Conservation (phyloP, 305 asterid species). For the Petunia hybrid region DNA sequence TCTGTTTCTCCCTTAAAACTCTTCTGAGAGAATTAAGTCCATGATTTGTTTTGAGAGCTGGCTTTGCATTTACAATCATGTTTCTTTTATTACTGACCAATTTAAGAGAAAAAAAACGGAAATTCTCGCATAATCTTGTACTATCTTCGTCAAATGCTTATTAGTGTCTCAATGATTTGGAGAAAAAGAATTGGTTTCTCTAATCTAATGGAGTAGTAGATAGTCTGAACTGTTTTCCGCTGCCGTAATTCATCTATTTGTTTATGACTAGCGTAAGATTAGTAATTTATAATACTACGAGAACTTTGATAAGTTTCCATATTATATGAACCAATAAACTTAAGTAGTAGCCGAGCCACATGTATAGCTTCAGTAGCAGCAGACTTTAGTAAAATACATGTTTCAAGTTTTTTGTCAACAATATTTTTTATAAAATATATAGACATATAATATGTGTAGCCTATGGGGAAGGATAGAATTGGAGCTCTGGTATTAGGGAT, state of each 20-base stretch:
- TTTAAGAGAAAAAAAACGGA: not conserved
- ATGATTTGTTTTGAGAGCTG: not conserved
- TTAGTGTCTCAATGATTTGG: not conserved
- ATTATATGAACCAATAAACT: not conserved
- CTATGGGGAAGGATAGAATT: not conserved
- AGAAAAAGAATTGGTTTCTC: not conserved
- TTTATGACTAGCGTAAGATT: too few species aligned
- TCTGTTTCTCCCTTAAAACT: conserved; percentile 3
- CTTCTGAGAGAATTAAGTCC: not conserved
- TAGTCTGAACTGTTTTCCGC: too few species aligned
- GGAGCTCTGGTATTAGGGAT: not conserved
- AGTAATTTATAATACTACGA: not conserved
- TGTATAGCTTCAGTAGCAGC: too few species aligned
- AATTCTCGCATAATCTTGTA: not conserved
- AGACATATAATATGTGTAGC: conserved; percentile 11
- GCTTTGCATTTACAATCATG: not conserved
- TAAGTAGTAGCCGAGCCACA: too few species aligned
- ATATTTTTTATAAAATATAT: too few species aligned
- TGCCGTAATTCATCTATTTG: too few species aligned
- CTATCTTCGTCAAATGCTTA: not conserved
- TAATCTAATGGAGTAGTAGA: not conserved
- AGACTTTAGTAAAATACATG: too few species aligned
- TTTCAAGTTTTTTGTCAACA: too few species aligned
- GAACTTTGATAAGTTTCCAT: not conserved
- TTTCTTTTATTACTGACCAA: not conserved